Evolutionary conservation across 2,329 filamentous ascomycete genomes (phyloP).

Genomic region (Hirsutella rhossiliensis): DNA sequence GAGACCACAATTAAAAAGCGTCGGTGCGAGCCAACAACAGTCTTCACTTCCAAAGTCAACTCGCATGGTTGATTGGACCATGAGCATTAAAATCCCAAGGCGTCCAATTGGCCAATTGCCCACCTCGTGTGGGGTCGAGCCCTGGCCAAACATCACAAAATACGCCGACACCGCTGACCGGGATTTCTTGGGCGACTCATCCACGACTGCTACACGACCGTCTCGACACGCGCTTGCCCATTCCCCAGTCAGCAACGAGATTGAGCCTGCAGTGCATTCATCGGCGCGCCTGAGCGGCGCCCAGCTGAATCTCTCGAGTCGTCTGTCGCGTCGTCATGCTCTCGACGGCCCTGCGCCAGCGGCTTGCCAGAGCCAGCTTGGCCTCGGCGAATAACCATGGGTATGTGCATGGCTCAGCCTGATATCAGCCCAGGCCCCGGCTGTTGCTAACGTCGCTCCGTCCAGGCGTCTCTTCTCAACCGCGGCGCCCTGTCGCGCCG

Average conservation of each 20-base stretch:
- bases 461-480: constrained; percentile 37
- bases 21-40: too few species aligned
- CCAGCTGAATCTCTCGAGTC: neutral
- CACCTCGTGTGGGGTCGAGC: neutral
- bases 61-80: neutral
- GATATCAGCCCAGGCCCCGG: neutral
- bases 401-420: too few species aligned
- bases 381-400: constrained; percentile 5
- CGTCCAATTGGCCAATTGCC: neutral
- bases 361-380: constrained; percentile 6
- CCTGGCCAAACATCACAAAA: neutral
- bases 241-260: neutral
- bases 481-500: constrained; percentile 33
- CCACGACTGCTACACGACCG: neutral
- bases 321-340: constrained; percentile 6
- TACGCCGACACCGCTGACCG: constrained; percentile 16
- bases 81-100: neutral
- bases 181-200: constrained; percentile 1
- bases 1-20: too few species aligned
- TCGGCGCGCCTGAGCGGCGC: neutral
- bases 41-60: neutral
- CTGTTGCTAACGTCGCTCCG: neutral
- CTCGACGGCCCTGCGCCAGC: constrained; percentile 8
- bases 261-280: neutral
- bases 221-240: neutral